Percentiles rank a stretch among this genome's conserved stretches.
These are phyloP conservation scores for Massarina eburnea DNA, from an alignment of 2,329 filamentous ascomycete genomes.

Conservation along the genomic window DNA sequence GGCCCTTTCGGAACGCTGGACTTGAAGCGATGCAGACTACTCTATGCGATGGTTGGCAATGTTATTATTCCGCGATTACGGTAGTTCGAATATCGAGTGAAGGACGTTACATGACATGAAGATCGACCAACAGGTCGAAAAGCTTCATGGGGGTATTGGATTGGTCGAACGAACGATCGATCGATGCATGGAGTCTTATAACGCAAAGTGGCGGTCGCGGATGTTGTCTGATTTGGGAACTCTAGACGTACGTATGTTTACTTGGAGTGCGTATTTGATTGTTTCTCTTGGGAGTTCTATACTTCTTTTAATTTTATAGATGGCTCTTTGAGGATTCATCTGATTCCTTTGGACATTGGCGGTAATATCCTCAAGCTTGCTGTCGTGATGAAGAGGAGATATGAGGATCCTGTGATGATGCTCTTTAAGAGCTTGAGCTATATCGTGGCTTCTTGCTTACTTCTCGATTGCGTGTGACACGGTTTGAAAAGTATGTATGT, in stretches of 20 bases:
- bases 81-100: conserved; percentile 7
- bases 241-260: conserved; percentile 52
- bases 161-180: not conserved
- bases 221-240: conserved; percentile 53
- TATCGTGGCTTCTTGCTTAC: conserved; percentile 55
- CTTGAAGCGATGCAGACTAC: too few relatives aligned
- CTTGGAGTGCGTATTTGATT: conserved; percentile 53
- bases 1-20: too few relatives aligned
- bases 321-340: conserved; percentile 48
- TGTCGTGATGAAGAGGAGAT: conserved; percentile 40
- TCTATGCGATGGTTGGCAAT: too few relatives aligned
- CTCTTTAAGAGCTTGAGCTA: conserved; percentile 50
- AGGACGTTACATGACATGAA: conserved; percentile 8
- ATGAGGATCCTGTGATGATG: conserved; percentile 35
- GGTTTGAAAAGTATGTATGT: conserved; percentile 25
- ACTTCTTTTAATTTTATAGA: conserved; percentile 56
- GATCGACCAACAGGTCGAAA: conserved; percentile 4
- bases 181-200: not conserved
- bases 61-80: conserved; percentile 4
- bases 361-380: conserved; percentile 55
- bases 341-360: conserved; percentile 52
- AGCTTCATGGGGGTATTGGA: not conserved
- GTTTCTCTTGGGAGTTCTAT: conserved; percentile 50
- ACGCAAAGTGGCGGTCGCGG: conserved; percentile 31
- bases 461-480: conserved; percentile 50